Conservation (phyloP, 2,329 filamentous ascomycete genomes). For the Cadophora gregata region DNA sequence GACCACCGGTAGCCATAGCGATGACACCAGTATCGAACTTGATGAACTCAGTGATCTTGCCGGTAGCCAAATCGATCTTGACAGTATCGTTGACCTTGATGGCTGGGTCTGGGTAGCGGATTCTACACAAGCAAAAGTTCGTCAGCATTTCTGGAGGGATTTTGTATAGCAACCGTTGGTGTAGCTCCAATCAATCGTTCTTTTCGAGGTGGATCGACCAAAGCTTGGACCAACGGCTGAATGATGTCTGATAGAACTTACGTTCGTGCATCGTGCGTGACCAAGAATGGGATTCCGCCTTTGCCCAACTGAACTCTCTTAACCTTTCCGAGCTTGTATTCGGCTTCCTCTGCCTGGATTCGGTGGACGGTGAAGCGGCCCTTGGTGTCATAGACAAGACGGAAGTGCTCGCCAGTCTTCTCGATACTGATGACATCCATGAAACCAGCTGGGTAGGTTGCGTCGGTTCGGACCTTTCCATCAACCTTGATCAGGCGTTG, state of each 20-base stretch:
- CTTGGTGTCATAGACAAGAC: constrained; percentile 99
- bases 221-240: constrained; percentile 99
- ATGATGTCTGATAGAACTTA: constrained; percentile 98
- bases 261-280: constrained; percentile 99
- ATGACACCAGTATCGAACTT: constrained; percentile 98
- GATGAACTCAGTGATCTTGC: constrained; percentile 98
- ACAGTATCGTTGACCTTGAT: constrained; percentile 99
- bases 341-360: constrained; percentile 97
- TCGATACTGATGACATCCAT: constrained; percentile 99
- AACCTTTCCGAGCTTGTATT: constrained; percentile 99
- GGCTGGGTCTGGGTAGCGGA: constrained; percentile 96
- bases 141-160: constrained; percentile 43
- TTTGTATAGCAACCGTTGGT: constrained; percentile 45
- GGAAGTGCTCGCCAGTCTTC: constrained; percentile 99
- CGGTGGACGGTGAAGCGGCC: constrained; percentile 99
- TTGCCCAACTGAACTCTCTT: constrained; percentile 99
- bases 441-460: constrained; percentile 96
- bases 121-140: constrained; percentile 61
- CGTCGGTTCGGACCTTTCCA: constrained; percentile 98
- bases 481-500: constrained; percentile 99
- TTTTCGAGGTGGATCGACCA: constrained; percentile 63
- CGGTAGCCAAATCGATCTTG: constrained; percentile 96
- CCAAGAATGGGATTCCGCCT: constrained; percentile 99
- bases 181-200: constrained; percentile 41
- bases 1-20: constrained; percentile 98